Base-by-base conservation (phyloP, 257 asterid species). In the Plectranthus barbatus region DNA sequence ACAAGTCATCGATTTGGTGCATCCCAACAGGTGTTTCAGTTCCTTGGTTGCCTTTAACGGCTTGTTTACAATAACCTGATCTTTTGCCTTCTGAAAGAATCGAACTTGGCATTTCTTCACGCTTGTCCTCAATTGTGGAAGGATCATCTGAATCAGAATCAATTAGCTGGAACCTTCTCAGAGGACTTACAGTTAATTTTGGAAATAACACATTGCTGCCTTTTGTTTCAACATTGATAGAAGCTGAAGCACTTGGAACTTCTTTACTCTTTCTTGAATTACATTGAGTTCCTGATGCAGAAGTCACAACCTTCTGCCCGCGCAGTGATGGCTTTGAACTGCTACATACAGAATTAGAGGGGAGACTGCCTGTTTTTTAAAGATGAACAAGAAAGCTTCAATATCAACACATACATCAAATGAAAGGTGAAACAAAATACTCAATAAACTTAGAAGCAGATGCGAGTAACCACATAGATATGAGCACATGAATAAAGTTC, bases 121-220 rank as follows among this genome's bases (percentile, higher is more conserved):
- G 68, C 7, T 47, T 52, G 57, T 51, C 70, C 55, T 75, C 79
- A 39, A 41, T 61, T 47, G 62, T 37, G 57, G 82, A 79, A 69
- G 84, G 82, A 68, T 86, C 91, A 68, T 86, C 98, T 36, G 83
- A 84, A 74, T 86, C 95, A 47, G 95, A 90, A 76, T 84, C 91
- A 42, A 93, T 83, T 81, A 93, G 68, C 79, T 85, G 96, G 77
- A 87, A 93, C 79, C 69, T 87, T 80, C 96, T 86, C 55, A 87
- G 73, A 66, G 99, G 99, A 75, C 97, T 93, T 56, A 74, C 64
- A 56, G 83, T 60, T 67, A 76, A 72, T 69, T 75, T 60, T 2
- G 94, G 86, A 63, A 84, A 76, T 39, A 74, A 21, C 48, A 67
- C 12, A 51, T 67, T 75, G 74, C 63, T 71, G 75, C 72, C 50